Evolutionary conservation across 305 asterid genomes (phyloP).

Genomic region (Andrographis paniculata): DNA sequence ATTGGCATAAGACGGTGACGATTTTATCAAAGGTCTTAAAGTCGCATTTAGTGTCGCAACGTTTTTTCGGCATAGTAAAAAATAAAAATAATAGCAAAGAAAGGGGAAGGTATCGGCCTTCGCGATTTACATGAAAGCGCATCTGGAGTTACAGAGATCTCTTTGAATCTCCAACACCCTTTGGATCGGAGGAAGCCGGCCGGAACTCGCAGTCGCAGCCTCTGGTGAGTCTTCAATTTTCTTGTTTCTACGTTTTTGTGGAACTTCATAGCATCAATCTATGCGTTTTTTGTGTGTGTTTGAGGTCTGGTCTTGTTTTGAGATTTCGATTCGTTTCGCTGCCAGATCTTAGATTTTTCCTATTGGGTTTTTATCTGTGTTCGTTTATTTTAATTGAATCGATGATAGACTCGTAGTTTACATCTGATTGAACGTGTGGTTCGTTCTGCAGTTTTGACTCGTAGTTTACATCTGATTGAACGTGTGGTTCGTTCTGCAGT

Average conservation of each 20-base stretch:
- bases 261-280: neutral
- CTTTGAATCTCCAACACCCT: neutral
- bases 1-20: neutral
- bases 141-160: neutral
- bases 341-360: neutral
- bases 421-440: neutral
- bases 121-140: neutral
- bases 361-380: neutral
- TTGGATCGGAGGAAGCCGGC: neutral
- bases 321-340: neutral
- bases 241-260: neutral
- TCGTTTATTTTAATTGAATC: neutral
- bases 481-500: neutral
- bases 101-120: neutral
- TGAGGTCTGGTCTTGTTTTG: neutral
- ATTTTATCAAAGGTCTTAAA: neutral
- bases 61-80: neutral
- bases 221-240: neutral
- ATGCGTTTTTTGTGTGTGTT: neutral
- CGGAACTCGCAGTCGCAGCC: neutral
- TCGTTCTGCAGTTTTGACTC: neutral
- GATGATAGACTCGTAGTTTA: neutral
- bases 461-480: neutral
- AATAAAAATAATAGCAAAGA: too few species aligned
- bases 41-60: neutral